Evolutionary conservation across 768 basidiomycete species (phyloP).

Genomic region (Collybiopsis confluens): DNA sequence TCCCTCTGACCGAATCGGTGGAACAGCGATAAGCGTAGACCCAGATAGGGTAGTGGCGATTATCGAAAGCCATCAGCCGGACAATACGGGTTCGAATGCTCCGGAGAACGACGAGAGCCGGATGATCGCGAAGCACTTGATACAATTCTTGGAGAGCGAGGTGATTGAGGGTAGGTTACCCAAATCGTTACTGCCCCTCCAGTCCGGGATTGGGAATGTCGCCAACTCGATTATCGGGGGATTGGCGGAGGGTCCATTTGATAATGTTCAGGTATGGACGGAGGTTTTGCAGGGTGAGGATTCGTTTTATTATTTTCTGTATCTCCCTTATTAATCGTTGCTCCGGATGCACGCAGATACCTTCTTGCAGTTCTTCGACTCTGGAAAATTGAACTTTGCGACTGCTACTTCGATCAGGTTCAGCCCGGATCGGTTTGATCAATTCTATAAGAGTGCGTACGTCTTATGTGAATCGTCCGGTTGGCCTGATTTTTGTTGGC

Average conservation of each 20-base stretch:
- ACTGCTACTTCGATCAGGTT: conserved; percentile 46
- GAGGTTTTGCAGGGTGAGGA: conserved; percentile 44
- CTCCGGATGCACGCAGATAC: too few species aligned
- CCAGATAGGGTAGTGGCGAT: conserved; percentile 45
- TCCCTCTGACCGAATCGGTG: conserved; percentile 43
- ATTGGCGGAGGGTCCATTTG: too few species aligned
- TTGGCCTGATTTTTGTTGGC: too few species aligned
- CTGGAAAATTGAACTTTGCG: conserved; percentile 41
- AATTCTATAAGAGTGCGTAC: conserved; percentile 41
- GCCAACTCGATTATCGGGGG: too few species aligned
- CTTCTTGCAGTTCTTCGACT: conserved; percentile 44
- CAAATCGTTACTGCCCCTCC: conserved; percentile 37
- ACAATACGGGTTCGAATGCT: conserved; percentile 42
- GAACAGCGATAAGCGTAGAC: too few species aligned
- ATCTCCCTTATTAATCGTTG: too few species aligned
- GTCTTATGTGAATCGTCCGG: too few species aligned
- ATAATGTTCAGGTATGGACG: too few species aligned
- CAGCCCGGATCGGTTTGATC: conserved; percentile 44
- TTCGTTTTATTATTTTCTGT: conserved; percentile 43
- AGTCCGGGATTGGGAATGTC: conserved; percentile 46
- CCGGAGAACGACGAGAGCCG: conserved; percentile 40
- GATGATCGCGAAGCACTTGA: conserved; percentile 41
- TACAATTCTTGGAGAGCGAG: too few species aligned
- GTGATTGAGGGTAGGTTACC: conserved; percentile 36
- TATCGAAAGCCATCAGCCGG: conserved; percentile 34